Base-by-base conservation (phyloP, 345 rosid species). In the Isatis tinctoria region DNA sequence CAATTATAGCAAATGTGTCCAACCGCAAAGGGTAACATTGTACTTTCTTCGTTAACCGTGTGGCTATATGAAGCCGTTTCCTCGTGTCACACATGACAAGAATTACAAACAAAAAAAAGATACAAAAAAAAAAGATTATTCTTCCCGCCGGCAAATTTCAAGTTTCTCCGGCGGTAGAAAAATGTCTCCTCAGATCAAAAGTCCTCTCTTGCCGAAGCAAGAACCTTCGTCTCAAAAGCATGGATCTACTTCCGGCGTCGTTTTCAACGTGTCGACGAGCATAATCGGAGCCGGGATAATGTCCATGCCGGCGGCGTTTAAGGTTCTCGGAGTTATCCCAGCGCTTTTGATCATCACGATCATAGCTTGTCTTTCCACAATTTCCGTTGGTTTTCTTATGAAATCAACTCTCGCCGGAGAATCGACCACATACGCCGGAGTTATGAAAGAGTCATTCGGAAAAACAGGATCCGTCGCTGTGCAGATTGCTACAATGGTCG, bases 251-350 rank as follows among this genome's bases (percentile, higher is more conserved):
- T 72, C 89, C 0, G 97, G 98, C 2, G 91, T 97, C 1, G 89
- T 94, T 75, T 94, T 94, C 79, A 94, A 91, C 45, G 89, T 94
- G 10, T 83, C 98, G 10, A 94, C 97, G 0, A 90, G 84, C 62
- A 86, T 88, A 5, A 82, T 94, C 30, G 97, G 98, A 8, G 93
- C 97, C 18, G 98, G 97, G 2, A 94, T 91, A 60, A 94, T 94
- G 98, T 91, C 98, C 2, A 86, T 91, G 67, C 97, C 98, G 28
- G 97, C 93, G 51, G 89, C 98, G 8, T 52, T 88, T 13, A 91
- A 87, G 69, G 98, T 94, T 22, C 84, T 94, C 0, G 99, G 99
- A 13, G 82, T 90, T 0, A 57, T 87, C 17, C 99, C 97, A 9
- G 99, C 97, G 18, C 69, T 95, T 44, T 56, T 82, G 72, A 62